Conservation (phyloP, 768 basidiomycete genomes). For the Cyclocybe aegerita region DNA sequence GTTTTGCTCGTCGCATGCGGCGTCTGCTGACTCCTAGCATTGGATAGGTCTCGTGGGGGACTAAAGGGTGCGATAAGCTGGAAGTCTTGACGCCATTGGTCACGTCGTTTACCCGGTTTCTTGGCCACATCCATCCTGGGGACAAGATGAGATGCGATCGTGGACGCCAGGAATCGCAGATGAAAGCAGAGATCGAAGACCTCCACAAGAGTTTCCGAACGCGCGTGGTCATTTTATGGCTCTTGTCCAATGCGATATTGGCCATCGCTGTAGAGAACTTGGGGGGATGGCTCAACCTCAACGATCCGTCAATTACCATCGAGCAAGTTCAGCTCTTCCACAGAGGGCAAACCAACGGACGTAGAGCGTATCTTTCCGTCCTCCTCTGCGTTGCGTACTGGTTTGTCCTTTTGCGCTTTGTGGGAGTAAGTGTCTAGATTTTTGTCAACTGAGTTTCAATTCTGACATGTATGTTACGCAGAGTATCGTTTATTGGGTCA, state of each 20-base stretch:
- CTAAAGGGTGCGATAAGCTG: conserved; percentile 92
- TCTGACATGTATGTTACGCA: too few species aligned
- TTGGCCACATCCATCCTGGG: conserved; percentile 88
- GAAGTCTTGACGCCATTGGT: conserved; percentile 88
- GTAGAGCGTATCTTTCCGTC: too few species aligned
- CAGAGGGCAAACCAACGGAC: too few species aligned
- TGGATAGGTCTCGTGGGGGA: conserved; percentile 77
- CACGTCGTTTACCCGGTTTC: conserved; percentile 83
- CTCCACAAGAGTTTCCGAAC: conserved; percentile 93
- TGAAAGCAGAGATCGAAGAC: conserved; percentile 85
- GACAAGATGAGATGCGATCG: conserved; percentile 89
- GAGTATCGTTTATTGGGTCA: too few species aligned
- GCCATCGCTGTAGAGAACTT: conserved; percentile 76
- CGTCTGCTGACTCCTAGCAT: too few species aligned
- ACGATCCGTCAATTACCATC: conserved; percentile 1
- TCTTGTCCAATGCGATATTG: conserved; percentile 66
- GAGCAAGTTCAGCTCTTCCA: too few species aligned
- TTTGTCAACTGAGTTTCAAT: too few species aligned
- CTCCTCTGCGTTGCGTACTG: too few species aligned
- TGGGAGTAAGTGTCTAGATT: too few species aligned
- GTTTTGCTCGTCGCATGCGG: too few species aligned
- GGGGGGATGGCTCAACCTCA: conserved; percentile 52
- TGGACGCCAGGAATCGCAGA: conserved; percentile 70
- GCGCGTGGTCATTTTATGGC: conserved; percentile 81
- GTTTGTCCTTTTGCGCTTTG: too few species aligned